Evolutionary conservation across 257 asterid genomes (phyloP).

Genomic region (Penstemon barbatus): DNA sequence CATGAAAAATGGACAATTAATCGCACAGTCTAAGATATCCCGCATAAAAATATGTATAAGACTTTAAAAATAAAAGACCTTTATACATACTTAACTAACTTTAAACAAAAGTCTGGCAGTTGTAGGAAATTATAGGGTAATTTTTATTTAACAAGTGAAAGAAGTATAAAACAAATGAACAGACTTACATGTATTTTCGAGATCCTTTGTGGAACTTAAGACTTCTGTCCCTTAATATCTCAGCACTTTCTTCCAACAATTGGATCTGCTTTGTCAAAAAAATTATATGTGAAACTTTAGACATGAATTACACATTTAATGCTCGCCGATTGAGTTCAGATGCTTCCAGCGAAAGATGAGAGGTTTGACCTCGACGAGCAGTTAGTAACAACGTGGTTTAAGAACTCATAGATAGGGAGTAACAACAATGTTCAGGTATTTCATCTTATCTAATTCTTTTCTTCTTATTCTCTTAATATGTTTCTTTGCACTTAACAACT

Average conservation of each 20-base stretch:
- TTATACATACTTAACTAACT: not conserved
- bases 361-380: not conserved
- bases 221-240: conserved; percentile 73
- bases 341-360: conserved; percentile 3
- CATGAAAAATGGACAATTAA: conserved; percentile 2
- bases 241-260: conserved; percentile 87
- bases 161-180: conserved; percentile 20
- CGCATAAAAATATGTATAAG: not conserved
- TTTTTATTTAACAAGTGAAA: conserved; percentile 16
- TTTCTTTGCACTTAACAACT: conserved; percentile 1
- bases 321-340: conserved; percentile 5
- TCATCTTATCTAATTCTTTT: not conserved
- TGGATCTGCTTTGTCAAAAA: conserved; percentile 71
- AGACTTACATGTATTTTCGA: conserved; percentile 84
- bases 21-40: not conserved
- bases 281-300: conserved; percentile 27
- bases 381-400: not conserved
- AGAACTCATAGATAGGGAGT: not conserved
- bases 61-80: conserved; percentile 2
- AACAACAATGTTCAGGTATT: not conserved
- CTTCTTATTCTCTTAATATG: not conserved
- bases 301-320: conserved; percentile 12
- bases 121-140: not conserved
- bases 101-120: not conserved
- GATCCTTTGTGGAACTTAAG: conserved; percentile 90